Base-by-base conservation (phyloP, 2,329 filamentous ascomycete genomes). In the Geosmithia flava region DNA sequence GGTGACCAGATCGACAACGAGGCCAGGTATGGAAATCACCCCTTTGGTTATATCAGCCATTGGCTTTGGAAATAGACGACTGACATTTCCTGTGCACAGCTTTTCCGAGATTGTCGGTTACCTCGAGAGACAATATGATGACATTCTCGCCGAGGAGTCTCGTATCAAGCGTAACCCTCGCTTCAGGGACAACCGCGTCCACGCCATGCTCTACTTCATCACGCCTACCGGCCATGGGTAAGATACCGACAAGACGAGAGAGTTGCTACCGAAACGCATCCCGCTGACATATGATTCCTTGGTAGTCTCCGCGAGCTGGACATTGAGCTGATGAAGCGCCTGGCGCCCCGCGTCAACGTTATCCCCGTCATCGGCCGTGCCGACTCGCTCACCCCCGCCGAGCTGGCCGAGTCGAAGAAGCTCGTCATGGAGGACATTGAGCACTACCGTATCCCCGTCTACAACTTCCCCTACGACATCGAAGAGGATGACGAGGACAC, bases 131-230 rank as follows among this genome's bases (percentile, higher is more conserved):
- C 91, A 98, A 81, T 97, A 97, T 70, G 93, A 98, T 70, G 90
- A 97, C 67, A 97, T 98, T 76, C 80, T 98, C 59, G 91, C 93
- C 53, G 91, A 97, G 74, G 93, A 98, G 75, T 97, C 93, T 61
- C 88, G 93, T 76, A 98, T 98, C 78, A 98, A 98, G 87, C 93
- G 93, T 89, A 98, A 98, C 76, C 93, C 93, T 59, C 84, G 93
- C 63, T 98, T 98, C 85, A 85, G 93, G 64, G 93, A 98, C 74
- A 97, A 98, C 75, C 87, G 93, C 74, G 88, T 98, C 45, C 93
- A 98, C 65, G 93, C 90, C 57, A 82, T 98, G 67, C 83, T 98
- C 61, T 98, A 98, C 79, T 98, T 98, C 69, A 97, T 98, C 76
- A 95, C 93, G 55, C 93, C 93, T 45, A 98, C 93, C 53, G 93